Conservation (phyloP, 192 early-diverging fungal genomes). For the Phlyctochytrium arcticum region DNA sequence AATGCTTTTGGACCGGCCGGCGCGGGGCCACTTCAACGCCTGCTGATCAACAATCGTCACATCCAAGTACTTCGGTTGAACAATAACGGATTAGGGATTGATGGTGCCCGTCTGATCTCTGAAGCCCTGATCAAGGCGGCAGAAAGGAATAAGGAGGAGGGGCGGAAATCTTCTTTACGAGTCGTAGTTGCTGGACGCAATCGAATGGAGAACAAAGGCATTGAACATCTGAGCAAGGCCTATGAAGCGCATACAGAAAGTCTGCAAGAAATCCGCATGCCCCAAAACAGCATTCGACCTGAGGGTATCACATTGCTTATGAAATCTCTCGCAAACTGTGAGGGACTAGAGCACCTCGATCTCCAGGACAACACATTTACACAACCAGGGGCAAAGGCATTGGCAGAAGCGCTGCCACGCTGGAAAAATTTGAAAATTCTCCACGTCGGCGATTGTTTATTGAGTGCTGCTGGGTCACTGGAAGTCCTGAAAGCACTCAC, state of each 20-base stretch:
- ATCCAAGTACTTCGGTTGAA: slow-evolving; percentile 86
- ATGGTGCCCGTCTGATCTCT: slow-evolving; percentile 83
- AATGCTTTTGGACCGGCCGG: slow-evolving; percentile 99
- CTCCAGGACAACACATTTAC: slow-evolving; percentile 98
- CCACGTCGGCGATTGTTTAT: slow-evolving; percentile 89
- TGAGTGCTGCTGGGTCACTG: slow-evolving; percentile 69
- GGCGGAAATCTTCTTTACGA: slow-evolving; percentile 62
- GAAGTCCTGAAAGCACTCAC: slow-evolving; percentile 65
- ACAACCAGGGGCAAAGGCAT: slow-evolving; percentile 66
- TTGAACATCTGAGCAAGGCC: slow-evolving; percentile 70
- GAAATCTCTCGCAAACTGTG: slow-evolving; percentile 59
- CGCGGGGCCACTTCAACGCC: slow-evolving; percentile 78
- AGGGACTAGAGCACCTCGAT: slow-evolving; percentile 71
- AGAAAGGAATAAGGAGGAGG: slow-evolving; percentile 61
- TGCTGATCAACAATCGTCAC: slow-evolving; percentile 75
- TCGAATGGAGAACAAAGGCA: slow-evolving; percentile 84
- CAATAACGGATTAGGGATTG: slow-evolving; percentile 95
- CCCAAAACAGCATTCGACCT: slow-evolving; percentile 95
- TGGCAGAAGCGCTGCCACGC: slow-evolving; percentile 67
- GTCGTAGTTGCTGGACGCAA: slow-evolving; percentile 90
- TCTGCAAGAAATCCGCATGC: slow-evolving; percentile 81
- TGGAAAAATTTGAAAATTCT: slow-evolving; percentile 79
- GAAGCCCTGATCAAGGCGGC: slow-evolving; percentile 75
- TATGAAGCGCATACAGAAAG: slow-evolving; percentile 72
- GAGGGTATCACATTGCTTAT: slow-evolving; percentile 83